Conservation (phyloP, 352 stramenopile genomes). For the Phytophthora cryptogea region DNA sequence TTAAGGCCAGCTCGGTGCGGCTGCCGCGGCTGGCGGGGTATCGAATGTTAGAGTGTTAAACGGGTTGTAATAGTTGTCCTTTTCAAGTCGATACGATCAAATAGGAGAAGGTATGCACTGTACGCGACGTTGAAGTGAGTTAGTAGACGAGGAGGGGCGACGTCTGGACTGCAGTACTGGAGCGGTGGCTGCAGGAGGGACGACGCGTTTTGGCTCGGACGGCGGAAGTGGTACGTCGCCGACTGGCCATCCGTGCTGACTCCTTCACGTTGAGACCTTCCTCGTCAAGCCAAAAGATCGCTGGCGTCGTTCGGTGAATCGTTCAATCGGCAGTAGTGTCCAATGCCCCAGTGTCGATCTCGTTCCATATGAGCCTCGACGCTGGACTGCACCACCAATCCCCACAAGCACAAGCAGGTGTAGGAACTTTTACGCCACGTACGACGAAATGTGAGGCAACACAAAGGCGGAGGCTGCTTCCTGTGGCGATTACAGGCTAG, state of each 20-base stretch:
- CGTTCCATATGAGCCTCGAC: conserved; percentile 14
- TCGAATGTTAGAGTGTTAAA: neutral
- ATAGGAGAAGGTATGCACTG: conserved; percentile 8
- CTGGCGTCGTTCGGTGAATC: neutral
- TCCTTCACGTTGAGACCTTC: conserved; percentile 16
- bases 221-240: conserved; percentile 4
- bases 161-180: neutral
- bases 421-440: conserved; percentile 20
- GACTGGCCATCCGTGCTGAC: conserved; percentile 9
- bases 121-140: conserved; percentile 33
- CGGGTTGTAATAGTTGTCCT: neutral
- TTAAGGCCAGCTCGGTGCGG: conserved; percentile 16
- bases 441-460: conserved; percentile 13
- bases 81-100: neutral
- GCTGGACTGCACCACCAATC: neutral
- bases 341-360: neutral
- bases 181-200: neutral
- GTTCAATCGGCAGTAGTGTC: neutral
- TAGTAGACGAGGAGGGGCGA: conserved; percentile 31
- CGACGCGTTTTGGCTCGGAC: conserved; percentile 13
- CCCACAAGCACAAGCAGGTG: neutral
- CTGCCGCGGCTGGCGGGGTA: too few relatives aligned
- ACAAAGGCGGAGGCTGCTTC: neutral
- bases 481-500: neutral
- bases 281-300: conserved; percentile 21